Evolutionary conservation across 208 protist species (phyloP), one percentile per base, ranked within the genome.

Genomic region (Trypanosoma melophagium): DNA sequence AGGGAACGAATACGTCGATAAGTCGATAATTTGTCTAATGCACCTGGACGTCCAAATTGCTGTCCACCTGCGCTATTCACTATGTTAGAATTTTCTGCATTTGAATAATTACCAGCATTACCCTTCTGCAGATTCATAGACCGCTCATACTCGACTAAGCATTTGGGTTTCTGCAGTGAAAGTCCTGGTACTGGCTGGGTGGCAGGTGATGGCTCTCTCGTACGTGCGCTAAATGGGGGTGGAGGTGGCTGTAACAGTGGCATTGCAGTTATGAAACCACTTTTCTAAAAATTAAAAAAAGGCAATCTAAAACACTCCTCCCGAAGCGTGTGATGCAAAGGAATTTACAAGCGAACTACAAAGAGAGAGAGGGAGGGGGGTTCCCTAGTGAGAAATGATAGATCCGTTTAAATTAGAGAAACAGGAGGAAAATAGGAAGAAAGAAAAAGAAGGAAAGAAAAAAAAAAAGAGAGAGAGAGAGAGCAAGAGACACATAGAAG

Each of bases 1-100:
- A 42, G 63, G 16, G 63, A 60, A 60, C 65, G 65, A 1, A 22
- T 25, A 53, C 65, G 65, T 22, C 55, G 65, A 45, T 70, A 70
- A 14, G 45, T 47, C 12, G 19, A 45, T 17, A 70, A 45, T 57
- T 70, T 70, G n/a, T 70, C 65, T 16, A 63, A 21, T 35, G 65
- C 2, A 56, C 13, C 31, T 19, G 65, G 65, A 41, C 28, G 44
- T 28, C 56, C 44, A 7, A 35, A 5, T 7, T n/a, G 14, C 19
- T 44, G 40, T 17, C 22, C 16, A n/a, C 38, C 24, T 10, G 0
- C 41, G 16, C 28, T 5, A 35, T 41, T 28, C 13, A 44, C 10
- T 24, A 31, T 17, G 19, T 25, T 38, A 22, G 41, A 59, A 10
- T 42, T 60, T 54, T 13, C 22, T n/a, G 41, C 12, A n/a, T 31